Conservation (phyloP, 495 filamentous ascomycete genomes). For the Bacidia rubella region DNA sequence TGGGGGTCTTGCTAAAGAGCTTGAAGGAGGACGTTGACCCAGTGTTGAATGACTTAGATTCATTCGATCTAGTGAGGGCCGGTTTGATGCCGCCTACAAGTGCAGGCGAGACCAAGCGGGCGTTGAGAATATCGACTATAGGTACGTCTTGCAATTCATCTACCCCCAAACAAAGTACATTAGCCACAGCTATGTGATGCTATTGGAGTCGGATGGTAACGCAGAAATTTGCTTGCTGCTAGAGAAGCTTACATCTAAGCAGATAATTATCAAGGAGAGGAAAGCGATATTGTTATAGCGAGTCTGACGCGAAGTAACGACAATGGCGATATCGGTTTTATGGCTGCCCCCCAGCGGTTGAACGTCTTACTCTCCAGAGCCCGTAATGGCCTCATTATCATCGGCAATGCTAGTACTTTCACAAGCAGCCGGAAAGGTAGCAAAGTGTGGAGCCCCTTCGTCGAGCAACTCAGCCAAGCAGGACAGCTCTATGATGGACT, state of each 20-base stretch:
- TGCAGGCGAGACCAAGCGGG: conserved; percentile 36
- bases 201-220: no score
- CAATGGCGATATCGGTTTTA: conserved; percentile 57
- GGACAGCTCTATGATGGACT: conserved; percentile 55
- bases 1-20: conserved; percentile 40
- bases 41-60: conserved; percentile 57
- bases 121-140: conserved; percentile 51
- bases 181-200: no score
- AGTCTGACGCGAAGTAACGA: conserved; percentile 56
- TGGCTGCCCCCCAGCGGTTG: conserved; percentile 50
- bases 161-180: no score
- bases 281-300: conserved; percentile 59
- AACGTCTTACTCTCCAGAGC: conserved; percentile 66
- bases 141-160: no score
- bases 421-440: conserved; percentile 46
- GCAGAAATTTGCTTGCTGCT: no score
- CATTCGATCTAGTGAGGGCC: conserved; percentile 49
- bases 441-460: conserved; percentile 42
- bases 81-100: conserved; percentile 45
- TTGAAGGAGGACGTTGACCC: conserved; percentile 46
- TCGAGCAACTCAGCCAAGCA: conserved; percentile 39
- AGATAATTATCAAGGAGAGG: conserved; percentile 78
- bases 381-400: conserved; percentile 51
- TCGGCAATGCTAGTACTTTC: conserved; percentile 61
- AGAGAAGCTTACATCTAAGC: no score